Conservation (phyloP, 169 alveolate species). For the Theileria sp. region DNA sequence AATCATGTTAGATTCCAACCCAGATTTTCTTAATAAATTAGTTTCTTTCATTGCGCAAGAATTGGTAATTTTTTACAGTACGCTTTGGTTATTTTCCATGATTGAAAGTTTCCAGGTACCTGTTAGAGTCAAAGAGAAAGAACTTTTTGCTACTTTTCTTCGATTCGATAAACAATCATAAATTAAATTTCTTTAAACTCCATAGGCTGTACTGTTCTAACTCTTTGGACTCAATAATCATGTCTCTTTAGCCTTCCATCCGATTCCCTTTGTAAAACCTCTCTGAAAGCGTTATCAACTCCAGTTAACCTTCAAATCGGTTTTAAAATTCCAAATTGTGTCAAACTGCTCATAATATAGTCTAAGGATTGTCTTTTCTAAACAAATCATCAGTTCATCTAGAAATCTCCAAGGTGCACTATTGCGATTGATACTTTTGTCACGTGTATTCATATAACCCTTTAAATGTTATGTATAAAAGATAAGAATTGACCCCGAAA, state of each 20-base stretch:
- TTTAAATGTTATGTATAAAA: neutral
- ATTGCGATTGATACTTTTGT: neutral
- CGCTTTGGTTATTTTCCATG: neutral
- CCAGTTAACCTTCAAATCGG: neutral
- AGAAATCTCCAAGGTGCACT: neutral
- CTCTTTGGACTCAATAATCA: neutral
- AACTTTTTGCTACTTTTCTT: conserved; percentile 1
- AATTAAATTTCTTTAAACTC: neutral
- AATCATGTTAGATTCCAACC: neutral
- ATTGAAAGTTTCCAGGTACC: neutral
- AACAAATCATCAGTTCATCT: neutral
- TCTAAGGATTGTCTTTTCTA: neutral
- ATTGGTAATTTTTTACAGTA: neutral
- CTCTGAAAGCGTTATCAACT: too few species aligned
- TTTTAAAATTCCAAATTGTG: neutral
- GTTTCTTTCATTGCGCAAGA: neutral
- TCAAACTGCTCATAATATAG: neutral
- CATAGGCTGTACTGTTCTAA: conserved; percentile 4
- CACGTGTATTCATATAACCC: neutral
- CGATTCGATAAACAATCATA: neutral
- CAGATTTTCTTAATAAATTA: neutral
- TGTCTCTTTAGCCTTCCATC: conserved; percentile 20
- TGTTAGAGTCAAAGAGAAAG: neutral
- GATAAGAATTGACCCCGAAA: neutral
- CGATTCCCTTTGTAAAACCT: neutral